These are phyloP conservation scores for Strobilomyces confusus DNA, from an alignment of 768 basidiomycete genomes.

Conservation along the genomic window DNA sequence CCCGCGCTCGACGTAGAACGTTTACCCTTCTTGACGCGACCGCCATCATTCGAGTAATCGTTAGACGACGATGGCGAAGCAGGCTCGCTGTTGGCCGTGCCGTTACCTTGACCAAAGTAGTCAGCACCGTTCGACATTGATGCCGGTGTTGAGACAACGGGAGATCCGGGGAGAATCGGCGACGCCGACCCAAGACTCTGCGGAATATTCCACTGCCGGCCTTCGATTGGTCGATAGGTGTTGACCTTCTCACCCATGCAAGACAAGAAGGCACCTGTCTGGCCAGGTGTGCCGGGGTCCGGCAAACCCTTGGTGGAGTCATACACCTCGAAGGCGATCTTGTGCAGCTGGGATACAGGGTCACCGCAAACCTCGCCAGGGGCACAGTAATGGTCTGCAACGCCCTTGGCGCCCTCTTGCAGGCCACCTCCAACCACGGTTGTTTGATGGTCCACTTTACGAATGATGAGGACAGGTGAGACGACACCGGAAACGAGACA, in stretches of 20 bases:
- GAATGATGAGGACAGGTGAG: conserved; percentile 89
- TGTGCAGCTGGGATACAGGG: conserved; percentile 92
- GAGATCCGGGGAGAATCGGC: conserved; percentile 65
- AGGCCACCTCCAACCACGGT: conserved; percentile 89
- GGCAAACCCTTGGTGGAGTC: conserved; percentile 66
- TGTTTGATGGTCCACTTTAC: conserved; percentile 89
- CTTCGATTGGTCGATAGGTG: conserved; percentile 81
- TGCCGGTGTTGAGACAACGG: conserved; percentile 59
- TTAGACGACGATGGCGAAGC: conserved; percentile 60
- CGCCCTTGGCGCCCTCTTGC: conserved; percentile 81
- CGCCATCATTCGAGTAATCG: conserved; percentile 77
- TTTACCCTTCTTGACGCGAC: conserved; percentile 76
- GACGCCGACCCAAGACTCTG: conserved; percentile 44
- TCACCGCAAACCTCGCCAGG: conserved; percentile 90
- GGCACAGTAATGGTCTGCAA: conserved; percentile 77
- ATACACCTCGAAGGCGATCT: conserved; percentile 90
- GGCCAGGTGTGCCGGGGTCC: conserved; percentile 73
- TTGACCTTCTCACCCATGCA: conserved; percentile 95
- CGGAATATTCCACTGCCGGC: conserved; percentile 68
- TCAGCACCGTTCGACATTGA: conserved; percentile 52
- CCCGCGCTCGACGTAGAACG: conserved; percentile 72
- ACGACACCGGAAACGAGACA: conserved; percentile 92
- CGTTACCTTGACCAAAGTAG: conserved; percentile 51
- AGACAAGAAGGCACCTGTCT: conserved; percentile 78
- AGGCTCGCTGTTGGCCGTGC: conserved; percentile 59